Evolutionary conservation across 1,139 yeast genomes (phyloP).

Genomic region (Magnusiomyces suaveolens): DNA sequence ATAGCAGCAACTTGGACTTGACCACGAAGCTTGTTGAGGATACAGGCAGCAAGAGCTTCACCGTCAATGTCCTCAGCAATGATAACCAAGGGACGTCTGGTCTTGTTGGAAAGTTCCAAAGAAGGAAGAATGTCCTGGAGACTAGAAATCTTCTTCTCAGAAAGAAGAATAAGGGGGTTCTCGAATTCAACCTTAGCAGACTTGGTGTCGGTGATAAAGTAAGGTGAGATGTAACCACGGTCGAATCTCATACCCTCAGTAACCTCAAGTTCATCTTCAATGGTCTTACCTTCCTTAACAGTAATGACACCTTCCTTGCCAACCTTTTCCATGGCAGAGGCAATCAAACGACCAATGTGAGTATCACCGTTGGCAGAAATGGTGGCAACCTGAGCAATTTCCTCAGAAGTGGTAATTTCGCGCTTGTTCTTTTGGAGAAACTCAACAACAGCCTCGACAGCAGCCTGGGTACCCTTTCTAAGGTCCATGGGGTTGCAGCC

Average conservation of each 20-base stretch:
- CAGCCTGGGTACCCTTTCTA: slow-evolving; percentile 98
- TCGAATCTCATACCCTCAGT: slow-evolving; percentile 99
- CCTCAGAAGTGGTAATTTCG: slow-evolving; percentile 94
- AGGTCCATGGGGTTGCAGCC: slow-evolving; percentile 99
- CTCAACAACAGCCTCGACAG: slow-evolving; percentile 91
- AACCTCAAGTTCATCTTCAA: slow-evolving; percentile 93
- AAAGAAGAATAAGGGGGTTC: slow-evolving; percentile 79
- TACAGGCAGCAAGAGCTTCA: slow-evolving; percentile 98
- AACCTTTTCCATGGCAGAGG: slow-evolving; percentile 98
- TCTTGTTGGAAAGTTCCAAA: slow-evolving; percentile 85
- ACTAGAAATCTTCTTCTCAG: slow-evolving; percentile 91
- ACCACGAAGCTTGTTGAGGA: slow-evolving; percentile 95
- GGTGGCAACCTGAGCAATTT: slow-evolving; percentile 98
- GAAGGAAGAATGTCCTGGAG: slow-evolving; percentile 92
- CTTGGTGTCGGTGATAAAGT: slow-evolving; percentile 94
- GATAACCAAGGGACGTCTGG: slow-evolving; percentile 90
- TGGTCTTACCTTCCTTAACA: slow-evolving; percentile 93
- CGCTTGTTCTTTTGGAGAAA: slow-evolving; percentile 85
- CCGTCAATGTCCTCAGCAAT: slow-evolving; percentile 97
- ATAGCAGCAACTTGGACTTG: slow-evolving; percentile 98
- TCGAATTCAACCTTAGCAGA: slow-evolving; percentile 96
- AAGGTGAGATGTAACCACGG: slow-evolving; percentile 97
- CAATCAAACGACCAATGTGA: slow-evolving; percentile 88
- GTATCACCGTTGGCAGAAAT: slow-evolving; percentile 96
- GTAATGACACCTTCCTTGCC: slow-evolving; percentile 99